phyloP scores from a whole-genome alignment of 2,329 filamentous ascomycete genomes.

The Madurella fahalii region DNA sequence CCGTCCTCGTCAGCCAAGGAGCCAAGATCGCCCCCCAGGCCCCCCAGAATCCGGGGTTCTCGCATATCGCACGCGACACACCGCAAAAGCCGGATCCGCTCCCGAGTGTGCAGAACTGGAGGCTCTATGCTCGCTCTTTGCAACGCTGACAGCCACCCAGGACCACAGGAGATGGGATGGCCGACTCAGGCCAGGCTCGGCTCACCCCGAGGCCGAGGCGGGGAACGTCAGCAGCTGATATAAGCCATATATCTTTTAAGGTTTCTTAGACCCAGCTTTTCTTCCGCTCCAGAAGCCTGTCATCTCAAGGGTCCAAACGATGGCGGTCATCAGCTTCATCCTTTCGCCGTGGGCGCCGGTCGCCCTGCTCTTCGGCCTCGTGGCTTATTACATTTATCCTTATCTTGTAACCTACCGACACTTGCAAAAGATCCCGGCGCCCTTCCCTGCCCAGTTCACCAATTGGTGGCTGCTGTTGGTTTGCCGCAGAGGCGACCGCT shows the following conservation, averaged over 20 bases:
- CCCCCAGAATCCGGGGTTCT: constrained; percentile 5
- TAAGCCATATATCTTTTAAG: background rate
- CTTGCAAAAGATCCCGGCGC: constrained; percentile 55
- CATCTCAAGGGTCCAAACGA: background rate
- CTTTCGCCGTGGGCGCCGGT: constrained; percentile 46
- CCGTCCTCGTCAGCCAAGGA: constrained; percentile 11
- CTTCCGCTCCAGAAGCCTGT: too few species aligned
- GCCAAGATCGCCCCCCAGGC: background rate
- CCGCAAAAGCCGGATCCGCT: constrained; percentile 14
- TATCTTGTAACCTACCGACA: constrained; percentile 53
- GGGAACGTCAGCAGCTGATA: background rate
- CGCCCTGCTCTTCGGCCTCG: constrained; percentile 43
- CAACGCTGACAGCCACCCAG: background rate
- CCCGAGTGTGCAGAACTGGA: background rate
- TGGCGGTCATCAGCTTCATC: constrained; percentile 24
- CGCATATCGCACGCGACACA: constrained; percentile 6
- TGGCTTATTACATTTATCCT: constrained; percentile 54
- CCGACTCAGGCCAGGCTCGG: background rate
- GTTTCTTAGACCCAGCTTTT: too few species aligned
- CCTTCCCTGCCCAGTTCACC: constrained; percentile 62
- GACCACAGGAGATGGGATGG: background rate
- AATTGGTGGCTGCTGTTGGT: constrained; percentile 76
- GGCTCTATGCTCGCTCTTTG: background rate
- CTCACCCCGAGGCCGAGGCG: background rate
- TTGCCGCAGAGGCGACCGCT: constrained; percentile 62